Base-by-base conservation (phyloP, 495 filamentous ascomycete species). In the Podospora appendiculata region DNA sequence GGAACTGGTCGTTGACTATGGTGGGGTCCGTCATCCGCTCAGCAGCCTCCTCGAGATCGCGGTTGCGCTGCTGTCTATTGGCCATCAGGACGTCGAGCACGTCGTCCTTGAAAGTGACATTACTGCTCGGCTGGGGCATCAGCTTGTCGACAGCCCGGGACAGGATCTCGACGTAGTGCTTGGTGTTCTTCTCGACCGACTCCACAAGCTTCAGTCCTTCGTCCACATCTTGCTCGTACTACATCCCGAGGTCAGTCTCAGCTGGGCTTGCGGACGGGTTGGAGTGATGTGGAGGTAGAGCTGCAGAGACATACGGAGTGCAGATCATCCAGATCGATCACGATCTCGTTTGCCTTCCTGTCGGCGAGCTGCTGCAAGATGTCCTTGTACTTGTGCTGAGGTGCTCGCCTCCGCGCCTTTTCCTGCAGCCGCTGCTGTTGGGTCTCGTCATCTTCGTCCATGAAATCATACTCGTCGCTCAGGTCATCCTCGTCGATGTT, bases 41-140 rank as follows among this genome's bases (percentile, higher is more conserved):
- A 54, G 81, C 77, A 32, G 82, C 80, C 60, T 84, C 77, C 41
- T 74, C 71, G 52, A 92, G 77, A 3, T 79, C 81, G 52, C 87
- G 83, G 64, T 97, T 98, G 50, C 91, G 85, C 63, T 85, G 86
- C 51, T 86, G 81, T 56, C 93, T 86, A 67, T 94, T 89, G 8
- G 88, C 86, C 82, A 95, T 91, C 57, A 98, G 88, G 32, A 97
- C 87, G 70, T 98, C 93, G 19, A 98, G 78, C 13, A 98, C 94
- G 66, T 98, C 93, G 58, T 96, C 90, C 67, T 96, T 96, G 75
- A 94, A 96, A 39, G 86, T 87, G 56, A 91, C 76, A 54, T 93
- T 88, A 44, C 74, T 78, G 4, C 82, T 85, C 44, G 90, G 87
- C 48, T 79, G 75, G 0, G 93, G 93, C 80, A 98, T 83, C 33